Conservation (phyloP, 2,329 filamentous ascomycete genomes). For the Xylariales sp. region DNA sequence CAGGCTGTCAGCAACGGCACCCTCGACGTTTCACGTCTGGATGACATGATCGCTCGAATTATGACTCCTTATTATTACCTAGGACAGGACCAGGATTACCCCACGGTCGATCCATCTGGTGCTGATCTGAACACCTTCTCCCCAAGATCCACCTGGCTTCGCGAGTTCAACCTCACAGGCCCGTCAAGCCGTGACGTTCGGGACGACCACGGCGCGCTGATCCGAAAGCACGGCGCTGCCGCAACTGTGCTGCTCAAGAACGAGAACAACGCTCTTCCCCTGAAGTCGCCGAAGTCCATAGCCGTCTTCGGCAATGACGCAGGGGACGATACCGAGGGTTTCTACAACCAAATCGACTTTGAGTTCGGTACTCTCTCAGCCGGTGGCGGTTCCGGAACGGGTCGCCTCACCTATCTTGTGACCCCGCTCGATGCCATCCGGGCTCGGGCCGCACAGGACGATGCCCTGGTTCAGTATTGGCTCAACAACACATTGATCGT, state of each 20-base stretch:
- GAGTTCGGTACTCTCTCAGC: slow-evolving; percentile 55
- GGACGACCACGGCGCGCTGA: slow-evolving; percentile 47
- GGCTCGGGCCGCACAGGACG: slow-evolving; percentile 39
- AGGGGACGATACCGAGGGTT: slow-evolving; percentile 61
- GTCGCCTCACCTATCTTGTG: slow-evolving; percentile 49
- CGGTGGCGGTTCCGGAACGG: slow-evolving; percentile 55
- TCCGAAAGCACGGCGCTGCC: slow-evolving; percentile 39
- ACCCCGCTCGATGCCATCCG: slow-evolving; percentile 52
- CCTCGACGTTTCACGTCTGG: slow-evolving; percentile 30
- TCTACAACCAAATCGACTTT: slow-evolving; percentile 58
- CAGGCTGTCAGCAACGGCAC: slow-evolving; percentile 12
- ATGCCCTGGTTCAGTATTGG: slow-evolving; percentile 37
- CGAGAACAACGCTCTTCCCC: slow-evolving; percentile 53
- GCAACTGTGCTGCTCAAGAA: slow-evolving; percentile 64
- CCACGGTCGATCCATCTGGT: slow-evolving; percentile 37
- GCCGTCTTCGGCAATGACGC: slow-evolving; percentile 56
- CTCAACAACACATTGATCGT: slow-evolving; percentile 38
- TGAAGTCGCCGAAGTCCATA: slow-evolving; percentile 52
- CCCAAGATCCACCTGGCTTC: slow-evolving; percentile 41
- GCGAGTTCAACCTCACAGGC: slow-evolving; percentile 39
- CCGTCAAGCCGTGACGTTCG: slow-evolving; percentile 47
- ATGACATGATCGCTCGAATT: slow-evolving; percentile 49
- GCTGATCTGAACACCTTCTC: slow-evolving; percentile 45
- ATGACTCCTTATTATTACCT: slow-evolving; percentile 48
- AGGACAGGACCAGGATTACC: slow-evolving; percentile 43